phyloP scores from a whole-genome alignment of 192 early-diverging fungal species.

The Backusella tarrabulga region DNA sequence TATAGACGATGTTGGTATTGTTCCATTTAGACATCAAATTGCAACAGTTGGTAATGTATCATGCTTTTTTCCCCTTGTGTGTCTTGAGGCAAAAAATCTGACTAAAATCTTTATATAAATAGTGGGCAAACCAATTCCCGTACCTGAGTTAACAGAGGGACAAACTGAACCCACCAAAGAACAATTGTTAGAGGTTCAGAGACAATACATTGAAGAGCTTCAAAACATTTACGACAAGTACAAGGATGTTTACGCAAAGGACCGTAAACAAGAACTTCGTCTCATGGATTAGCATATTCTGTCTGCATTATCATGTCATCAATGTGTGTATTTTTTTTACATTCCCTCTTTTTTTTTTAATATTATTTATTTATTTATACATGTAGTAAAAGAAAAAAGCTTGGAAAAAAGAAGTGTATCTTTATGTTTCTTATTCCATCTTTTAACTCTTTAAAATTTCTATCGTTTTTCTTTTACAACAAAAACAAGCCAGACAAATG shows the following conservation, averaged over 20 bases:
- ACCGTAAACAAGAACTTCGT: constrained; percentile 60
- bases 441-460: neutral
- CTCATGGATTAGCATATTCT: constrained; percentile 57
- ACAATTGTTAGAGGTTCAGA: constrained; percentile 58
- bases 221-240: constrained; percentile 60
- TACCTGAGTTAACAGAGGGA: constrained; percentile 42
- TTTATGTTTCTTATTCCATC: neutral
- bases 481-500: constrained; percentile 74
- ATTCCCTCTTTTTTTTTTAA: neutral
- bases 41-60: constrained; percentile 36
- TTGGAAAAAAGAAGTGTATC: neutral
- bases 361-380: neutral
- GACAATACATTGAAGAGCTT: constrained; percentile 67
- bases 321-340: neutral
- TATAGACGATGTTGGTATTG: constrained; percentile 52
- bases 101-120: neutral
- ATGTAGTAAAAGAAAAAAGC: neutral
- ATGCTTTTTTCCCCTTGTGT: neutral
- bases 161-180: constrained; percentile 59
- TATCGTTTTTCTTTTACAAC: constrained; percentile 84
- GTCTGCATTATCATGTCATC: neutral
- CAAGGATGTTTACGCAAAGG: constrained; percentile 70
- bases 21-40: constrained; percentile 51
- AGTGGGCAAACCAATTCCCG: constrained; percentile 68
- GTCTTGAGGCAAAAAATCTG: neutral